phyloP scores from a whole-genome alignment of 2,329 filamentous ascomycete species.

The Xylariales sp. region DNA sequence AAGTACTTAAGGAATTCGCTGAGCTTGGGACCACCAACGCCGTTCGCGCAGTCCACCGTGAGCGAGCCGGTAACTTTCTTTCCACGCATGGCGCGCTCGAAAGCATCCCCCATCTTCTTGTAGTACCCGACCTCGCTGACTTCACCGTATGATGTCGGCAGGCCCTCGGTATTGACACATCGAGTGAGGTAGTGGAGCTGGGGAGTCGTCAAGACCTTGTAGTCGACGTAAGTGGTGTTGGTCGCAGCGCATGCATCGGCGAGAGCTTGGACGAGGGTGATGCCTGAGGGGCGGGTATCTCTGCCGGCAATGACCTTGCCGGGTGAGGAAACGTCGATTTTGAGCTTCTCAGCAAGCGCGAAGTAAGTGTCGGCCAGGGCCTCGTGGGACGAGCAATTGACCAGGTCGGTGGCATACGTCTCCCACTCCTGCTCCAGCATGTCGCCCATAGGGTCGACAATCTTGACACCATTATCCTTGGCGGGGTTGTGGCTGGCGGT shows the following conservation, averaged over 20 bases:
- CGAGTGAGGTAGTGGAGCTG: slow-evolving; percentile 96
- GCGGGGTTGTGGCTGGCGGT: slow-evolving; percentile 91
- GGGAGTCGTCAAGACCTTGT: slow-evolving; percentile 91
- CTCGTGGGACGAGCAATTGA: slow-evolving; percentile 76
- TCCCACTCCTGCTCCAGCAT: slow-evolving; percentile 98
- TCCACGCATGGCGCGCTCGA: slow-evolving; percentile 76
- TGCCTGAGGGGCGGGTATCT: slow-evolving; percentile 90
- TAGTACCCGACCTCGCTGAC: slow-evolving; percentile 92
- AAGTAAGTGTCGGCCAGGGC: slow-evolving; percentile 73
- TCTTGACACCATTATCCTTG: slow-evolving; percentile 87
- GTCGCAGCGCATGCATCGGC: slow-evolving; percentile 75
- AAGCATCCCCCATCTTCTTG: slow-evolving; percentile 81
- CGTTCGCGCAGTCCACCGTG: slow-evolving; percentile 93
- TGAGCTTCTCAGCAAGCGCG: slow-evolving; percentile 68
- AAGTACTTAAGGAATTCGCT: slow-evolving; percentile 81
- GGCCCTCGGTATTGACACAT: slow-evolving; percentile 88
- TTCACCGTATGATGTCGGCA: slow-evolving; percentile 81
- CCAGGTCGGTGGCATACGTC: slow-evolving; percentile 77
- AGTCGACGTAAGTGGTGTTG: slow-evolving; percentile 72
- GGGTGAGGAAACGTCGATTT: slow-evolving; percentile 65
- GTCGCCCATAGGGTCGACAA: slow-evolving; percentile 96
- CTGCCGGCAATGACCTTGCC: slow-evolving; percentile 85
- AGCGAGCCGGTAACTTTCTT: slow-evolving; percentile 70
- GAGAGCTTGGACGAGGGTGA: slow-evolving; percentile 74
- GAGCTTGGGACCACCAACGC: slow-evolving; percentile 90